Evolutionary conservation across 169 alveolate species (phyloP), one percentile per base, ranked within the genome.

Genomic region (Cryptosporidium ryanae): DNA sequence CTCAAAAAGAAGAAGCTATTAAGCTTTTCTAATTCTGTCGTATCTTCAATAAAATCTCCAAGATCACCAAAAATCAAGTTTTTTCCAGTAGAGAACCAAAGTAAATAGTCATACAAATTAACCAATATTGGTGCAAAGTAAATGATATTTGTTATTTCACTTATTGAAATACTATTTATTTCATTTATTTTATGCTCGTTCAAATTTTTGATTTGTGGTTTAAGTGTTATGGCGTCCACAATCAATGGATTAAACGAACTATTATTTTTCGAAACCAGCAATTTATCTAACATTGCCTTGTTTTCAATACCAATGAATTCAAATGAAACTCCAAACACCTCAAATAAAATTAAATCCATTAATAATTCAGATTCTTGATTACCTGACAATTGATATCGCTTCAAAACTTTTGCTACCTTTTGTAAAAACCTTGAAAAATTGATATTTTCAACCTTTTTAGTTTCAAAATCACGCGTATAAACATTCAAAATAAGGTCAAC

Each of bases 81-180:
- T 15, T 17, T 76, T 21, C 32, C 46, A 2, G 64, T 31, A 27
- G 87, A 55, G 38, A 43, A 61, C 87, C 87, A 76, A 57, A 76
- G 63, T 27, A 76, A 76, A 48, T 76, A 43, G 25, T 76, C 71
- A 76, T 59, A 38, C 43, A 76, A 48, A 76, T 76, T 70, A 21
- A 46, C 27, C 43, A 76, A 21, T 17, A 61, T 55, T 59, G 87
- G 87, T 15, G 76, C 68, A n/a, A 34, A 48, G 34, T 59, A n/a
- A 54, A 76, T 76, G 6, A 61, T 38, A 43, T 61, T 61, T 17
- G 59, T 15, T 76, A 76, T 27, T 18, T 65, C 82, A n/a, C 32
- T 13, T 18, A 31, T 38, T 8, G 25, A 15, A 65, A 65, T 2
- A 38, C 8, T 38, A 10, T 10, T 38, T 38, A 38, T 38, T 38